Percentiles rank a stretch among this genome's conserved stretches.
Conservation (phyloP, 2,329 filamentous ascomycete genomes). For the Daldinia sp. region DNA sequence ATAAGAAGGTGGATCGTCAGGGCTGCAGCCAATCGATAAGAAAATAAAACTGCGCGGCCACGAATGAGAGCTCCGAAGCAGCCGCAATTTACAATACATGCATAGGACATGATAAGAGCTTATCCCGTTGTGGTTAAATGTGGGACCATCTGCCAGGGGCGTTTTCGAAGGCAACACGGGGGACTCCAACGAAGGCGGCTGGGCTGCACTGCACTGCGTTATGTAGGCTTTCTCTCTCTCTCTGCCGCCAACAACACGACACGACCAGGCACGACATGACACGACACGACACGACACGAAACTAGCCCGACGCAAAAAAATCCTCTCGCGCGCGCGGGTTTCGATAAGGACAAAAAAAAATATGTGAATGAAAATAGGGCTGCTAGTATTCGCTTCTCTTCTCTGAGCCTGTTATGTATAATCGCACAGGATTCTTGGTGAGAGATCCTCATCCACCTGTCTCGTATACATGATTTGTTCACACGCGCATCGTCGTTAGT, state of each 20-base stretch:
- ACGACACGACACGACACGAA: constrained; percentile 23
- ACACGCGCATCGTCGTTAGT: constrained; percentile 12
- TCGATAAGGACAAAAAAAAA: neutral
- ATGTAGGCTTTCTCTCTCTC: neutral
- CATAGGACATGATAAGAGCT: constrained; percentile 36
- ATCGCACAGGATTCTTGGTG: neutral
- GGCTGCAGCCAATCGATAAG: constrained; percentile 34
- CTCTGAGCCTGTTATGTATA: neutral
- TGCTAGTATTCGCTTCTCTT: neutral
- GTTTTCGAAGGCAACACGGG: constrained; percentile 10
- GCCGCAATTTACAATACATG: constrained; percentile 40
- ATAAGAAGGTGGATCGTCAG: constrained; percentile 8
- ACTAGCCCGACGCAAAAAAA: constrained; percentile 29
- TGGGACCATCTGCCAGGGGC: constrained; percentile 33
- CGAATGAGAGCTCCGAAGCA: constrained; percentile 34
- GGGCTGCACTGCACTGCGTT: neutral
- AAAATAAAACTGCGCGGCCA: constrained; percentile 11
- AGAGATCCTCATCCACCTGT: neutral
- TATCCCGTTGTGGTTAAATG: constrained; percentile 31
- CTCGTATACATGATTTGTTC: constrained; percentile 5
- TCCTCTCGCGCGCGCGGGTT: constrained; percentile 2
- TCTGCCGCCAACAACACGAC: constrained; percentile 8
- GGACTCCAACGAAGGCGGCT: constrained; percentile 17
- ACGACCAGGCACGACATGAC: constrained; percentile 21
- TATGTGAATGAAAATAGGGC: neutral